phyloP scores from a whole-genome alignment of 2,329 filamentous ascomycete species.

The Coniochaeta hoffmannii region DNA sequence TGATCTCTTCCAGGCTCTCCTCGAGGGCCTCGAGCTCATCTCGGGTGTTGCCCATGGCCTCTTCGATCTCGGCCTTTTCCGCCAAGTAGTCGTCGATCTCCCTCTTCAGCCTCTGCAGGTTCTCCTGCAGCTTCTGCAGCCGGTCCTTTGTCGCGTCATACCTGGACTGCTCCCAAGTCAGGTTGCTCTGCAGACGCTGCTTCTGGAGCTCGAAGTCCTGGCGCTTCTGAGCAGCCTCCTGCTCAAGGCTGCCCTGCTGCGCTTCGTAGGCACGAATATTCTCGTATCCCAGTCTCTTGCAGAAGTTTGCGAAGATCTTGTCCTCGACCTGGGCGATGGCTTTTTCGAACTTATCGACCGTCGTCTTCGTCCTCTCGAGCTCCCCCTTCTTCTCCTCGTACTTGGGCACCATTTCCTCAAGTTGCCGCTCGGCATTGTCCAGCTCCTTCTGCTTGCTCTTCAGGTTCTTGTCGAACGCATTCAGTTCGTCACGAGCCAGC shows the following conservation, averaged over 20 bases:
- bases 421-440: conserved; percentile 62
- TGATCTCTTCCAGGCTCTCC: conserved; percentile 63
- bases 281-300: conserved; percentile 74
- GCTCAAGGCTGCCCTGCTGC: conserved; percentile 85
- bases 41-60: conserved; percentile 62
- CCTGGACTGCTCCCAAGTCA: conserved; percentile 49
- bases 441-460: conserved; percentile 78
- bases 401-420: conserved; percentile 71
- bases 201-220: conserved; percentile 81
- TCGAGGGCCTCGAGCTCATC: conserved; percentile 71
- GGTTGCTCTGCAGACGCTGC: conserved; percentile 58
- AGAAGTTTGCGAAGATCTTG: conserved; percentile 79
- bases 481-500: conserved; percentile 67
- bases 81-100: conserved; percentile 63
- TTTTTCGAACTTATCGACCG: conserved; percentile 44
- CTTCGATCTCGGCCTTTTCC: conserved; percentile 69
- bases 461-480: conserved; percentile 73
- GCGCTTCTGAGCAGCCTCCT: conserved; percentile 81
- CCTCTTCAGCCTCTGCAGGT: conserved; percentile 57
- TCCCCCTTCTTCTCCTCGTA: conserved; percentile 64
- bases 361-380: conserved; percentile 49
- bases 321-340: conserved; percentile 80
- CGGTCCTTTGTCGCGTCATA: conserved; percentile 56
- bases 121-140: conserved; percentile 59
- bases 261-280: conserved; percentile 91